Percentiles rank a stretch among this genome's conserved stretches.
These are phyloP conservation scores for Cutaneotrichosporon daszewskae DNA, from an alignment of 1,284 basidiomycete genomes.

Conservation along the genomic window DNA sequence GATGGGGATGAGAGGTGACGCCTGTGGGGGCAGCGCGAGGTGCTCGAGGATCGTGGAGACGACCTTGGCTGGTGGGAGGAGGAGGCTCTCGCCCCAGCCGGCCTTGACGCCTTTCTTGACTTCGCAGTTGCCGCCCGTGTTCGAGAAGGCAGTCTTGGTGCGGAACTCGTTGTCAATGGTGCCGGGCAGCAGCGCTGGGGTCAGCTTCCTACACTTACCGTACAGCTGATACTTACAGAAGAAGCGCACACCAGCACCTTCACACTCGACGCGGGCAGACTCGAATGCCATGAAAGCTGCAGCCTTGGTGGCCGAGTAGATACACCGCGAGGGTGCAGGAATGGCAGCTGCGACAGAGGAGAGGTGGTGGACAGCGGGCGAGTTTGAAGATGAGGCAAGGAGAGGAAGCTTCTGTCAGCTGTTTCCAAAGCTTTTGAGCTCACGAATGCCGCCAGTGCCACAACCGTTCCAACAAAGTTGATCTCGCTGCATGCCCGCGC, in stretches of 20 bases:
- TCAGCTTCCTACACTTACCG: background rate
- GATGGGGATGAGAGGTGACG: slow-evolving; percentile 38
- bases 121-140: slow-evolving; percentile 45
- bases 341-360: slow-evolving; percentile 74
- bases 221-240: slow-evolving; percentile 33
- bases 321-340: slow-evolving; percentile 74
- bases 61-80: slow-evolving; percentile 33
- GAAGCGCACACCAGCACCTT: slow-evolving; percentile 45
- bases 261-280: slow-evolving; percentile 59
- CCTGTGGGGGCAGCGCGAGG: slow-evolving; percentile 33
- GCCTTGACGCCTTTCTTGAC: slow-evolving; percentile 28
- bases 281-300: slow-evolving; percentile 69
- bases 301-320: slow-evolving; percentile 81
- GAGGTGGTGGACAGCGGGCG: slow-evolving; percentile 71
- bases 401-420: slow-evolving; percentile 63
- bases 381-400: slow-evolving; percentile 60
- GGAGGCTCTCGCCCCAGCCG: slow-evolving; percentile 30
- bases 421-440: slow-evolving; percentile 9
- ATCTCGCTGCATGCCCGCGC: slow-evolving; percentile 44
- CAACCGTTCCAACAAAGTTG: slow-evolving; percentile 50
- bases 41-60: slow-evolving; percentile 39
- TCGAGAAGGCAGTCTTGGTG: slow-evolving; percentile 56
- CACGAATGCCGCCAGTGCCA: slow-evolving; percentile 50
- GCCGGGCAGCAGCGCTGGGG: slow-evolving; percentile 41
- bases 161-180: slow-evolving; percentile 68